These are phyloP conservation scores for Penicillium sp. DNA, from an alignment of 2,329 filamentous ascomycete genomes.

Conservation along the genomic window DNA sequence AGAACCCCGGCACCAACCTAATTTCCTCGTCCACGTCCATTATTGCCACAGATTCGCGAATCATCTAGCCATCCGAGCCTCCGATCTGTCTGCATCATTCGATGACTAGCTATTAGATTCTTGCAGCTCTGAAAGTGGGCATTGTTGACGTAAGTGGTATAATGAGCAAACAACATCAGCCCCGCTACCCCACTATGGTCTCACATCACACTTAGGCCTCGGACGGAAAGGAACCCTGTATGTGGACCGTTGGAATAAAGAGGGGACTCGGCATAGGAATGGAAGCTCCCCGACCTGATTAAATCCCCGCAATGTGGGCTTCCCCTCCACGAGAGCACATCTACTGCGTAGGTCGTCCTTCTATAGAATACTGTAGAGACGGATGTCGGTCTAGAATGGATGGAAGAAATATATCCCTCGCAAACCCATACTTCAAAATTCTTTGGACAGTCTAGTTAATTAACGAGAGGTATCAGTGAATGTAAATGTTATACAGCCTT, in stretches of 20 bases:
- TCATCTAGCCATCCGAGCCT: conserved; percentile 13
- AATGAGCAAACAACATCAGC: not conserved
- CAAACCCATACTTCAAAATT: too few species aligned
- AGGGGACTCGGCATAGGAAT: not conserved
- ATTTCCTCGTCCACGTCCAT: not conserved
- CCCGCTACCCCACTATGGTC: not conserved
- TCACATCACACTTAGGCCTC: not conserved
- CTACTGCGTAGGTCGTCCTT: not conserved
- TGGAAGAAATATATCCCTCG: not conserved
- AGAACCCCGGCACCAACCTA: conserved; percentile 7
- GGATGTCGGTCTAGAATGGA: not conserved
- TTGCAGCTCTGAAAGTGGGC: not conserved
- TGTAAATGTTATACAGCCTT: conserved; percentile 2
- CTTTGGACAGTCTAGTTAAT: not conserved
- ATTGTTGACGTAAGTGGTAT: not conserved
- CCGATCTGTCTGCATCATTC: conserved; percentile 7
- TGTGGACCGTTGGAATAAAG: not conserved
- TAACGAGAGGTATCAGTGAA: not conserved
- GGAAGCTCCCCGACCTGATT: not conserved
- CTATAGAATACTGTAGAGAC: not conserved
- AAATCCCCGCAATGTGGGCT: not conserved
- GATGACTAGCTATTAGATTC: not conserved
- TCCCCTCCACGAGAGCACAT: too few species aligned
- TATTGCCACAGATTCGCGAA: conserved; percentile 10
- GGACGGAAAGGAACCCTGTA: not conserved